Evolutionary conservation across 2,329 filamentous ascomycete species (phyloP), one percentile per base, ranked within the genome.

Genomic region (Neonectria faginata): DNA sequence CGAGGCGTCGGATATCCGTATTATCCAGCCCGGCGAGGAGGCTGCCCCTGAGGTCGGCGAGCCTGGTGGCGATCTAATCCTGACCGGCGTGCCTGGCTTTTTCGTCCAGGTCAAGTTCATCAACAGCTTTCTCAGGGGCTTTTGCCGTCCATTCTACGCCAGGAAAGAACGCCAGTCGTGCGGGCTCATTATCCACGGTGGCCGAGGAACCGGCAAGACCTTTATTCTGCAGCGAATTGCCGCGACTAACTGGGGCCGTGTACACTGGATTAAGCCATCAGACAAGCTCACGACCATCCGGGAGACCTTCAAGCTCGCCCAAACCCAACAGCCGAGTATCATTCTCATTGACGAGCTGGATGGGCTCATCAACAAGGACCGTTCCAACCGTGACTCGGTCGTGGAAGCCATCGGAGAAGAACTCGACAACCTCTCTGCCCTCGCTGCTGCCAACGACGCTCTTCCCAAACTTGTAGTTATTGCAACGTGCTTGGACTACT

Each of bases 201-300:
- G 92, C 18, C 88, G 88, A 66, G 94, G 95, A 11, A 97, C 92
- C 0, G 95, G 95, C 25, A 97, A 97, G 80, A 91, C 89, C 0
- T 85, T 91, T 67, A 82, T 97, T 0, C 81, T 97, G 1, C 78
- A 90, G 16, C 86, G 87, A 33, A 83, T 97, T 20, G 86, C 89
- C 9, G 84, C 83, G 7, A 87, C 89, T 0, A 85, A 85, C 62
- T 97, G 93, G 92, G 88, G 87, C 22, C 87, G 86, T 44, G 88
- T 94, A 1, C 85, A 91, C 68, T 85, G 82, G 59, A 81, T 94
- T 58, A 82, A 85, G 59, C 80, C 82, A 7, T 80, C 84, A 5
- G 84, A 87, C 67, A 90, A 89, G 74, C 78, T 86, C 3, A 73
- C 86, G 0, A 83, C 85, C 2, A 84, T 97, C 47, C 85, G 88